Conservation (phyloP, 139 green algal species). For the Desmodesmus armatus region DNA sequence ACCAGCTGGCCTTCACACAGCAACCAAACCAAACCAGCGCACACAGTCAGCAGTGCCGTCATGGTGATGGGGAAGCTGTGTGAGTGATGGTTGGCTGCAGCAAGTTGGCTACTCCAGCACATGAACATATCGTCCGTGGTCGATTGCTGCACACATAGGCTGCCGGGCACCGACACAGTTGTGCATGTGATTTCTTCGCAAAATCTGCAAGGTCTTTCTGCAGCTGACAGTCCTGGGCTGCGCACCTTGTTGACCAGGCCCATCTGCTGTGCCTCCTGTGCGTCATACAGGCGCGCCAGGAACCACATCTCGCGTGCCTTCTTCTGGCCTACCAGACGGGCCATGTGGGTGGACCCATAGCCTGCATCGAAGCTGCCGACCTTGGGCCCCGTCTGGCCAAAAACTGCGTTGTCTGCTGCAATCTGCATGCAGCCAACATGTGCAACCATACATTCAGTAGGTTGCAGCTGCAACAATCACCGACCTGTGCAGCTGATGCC, state of each 20-base stretch:
- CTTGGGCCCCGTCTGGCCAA: slow-evolving; percentile 98
- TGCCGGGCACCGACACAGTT: too few species aligned
- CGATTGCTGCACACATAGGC: too few species aligned
- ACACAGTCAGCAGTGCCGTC: too few species aligned
- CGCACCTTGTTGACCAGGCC: slow-evolving; percentile 94
- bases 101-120: too few species aligned
- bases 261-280: slow-evolving; percentile 91
- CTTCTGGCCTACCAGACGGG: slow-evolving; percentile 94
- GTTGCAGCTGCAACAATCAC: too few species aligned
- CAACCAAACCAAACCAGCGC: too few species aligned
- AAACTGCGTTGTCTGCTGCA: slow-evolving; percentile 97
- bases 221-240: neutral
- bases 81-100: neutral
- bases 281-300: slow-evolving; percentile 91
- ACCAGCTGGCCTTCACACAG: too few species aligned
- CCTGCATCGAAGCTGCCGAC: slow-evolving; percentile 97
- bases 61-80: too few species aligned
- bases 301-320: slow-evolving; percentile 99
- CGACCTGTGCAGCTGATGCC: too few species aligned
- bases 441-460: too few species aligned
- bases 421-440: slow-evolving; percentile 80
- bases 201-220: neutral
- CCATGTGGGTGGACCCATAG: slow-evolving; percentile 96
- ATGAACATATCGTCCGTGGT: too few species aligned
- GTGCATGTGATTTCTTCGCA: too few species aligned